A percentile compares a stretch with the other conserved stretches of the same genome.
Conservation (phyloP, 345 rosid genomes). For the Reutealis trisperma region DNA sequence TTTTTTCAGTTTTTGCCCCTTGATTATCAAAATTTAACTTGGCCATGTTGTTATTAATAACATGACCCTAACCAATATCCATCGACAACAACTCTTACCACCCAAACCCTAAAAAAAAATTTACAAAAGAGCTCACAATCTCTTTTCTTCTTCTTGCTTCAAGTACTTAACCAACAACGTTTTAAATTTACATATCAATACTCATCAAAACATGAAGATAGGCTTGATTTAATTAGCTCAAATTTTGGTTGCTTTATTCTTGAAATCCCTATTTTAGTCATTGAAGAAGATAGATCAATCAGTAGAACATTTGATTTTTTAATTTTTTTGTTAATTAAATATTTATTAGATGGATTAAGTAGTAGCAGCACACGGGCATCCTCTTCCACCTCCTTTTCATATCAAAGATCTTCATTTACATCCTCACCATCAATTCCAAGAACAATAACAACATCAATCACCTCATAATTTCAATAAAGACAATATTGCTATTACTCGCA, state of each 20-base stretch:
- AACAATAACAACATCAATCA: slow-evolving; percentile 47
- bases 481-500: no score
- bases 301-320: no score
- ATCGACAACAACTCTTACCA: slow-evolving; percentile 26
- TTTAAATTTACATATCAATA: no score
- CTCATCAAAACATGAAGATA: neutral
- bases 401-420: slow-evolving; percentile 77
- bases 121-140: no score
- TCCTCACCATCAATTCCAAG: slow-evolving; percentile 58
- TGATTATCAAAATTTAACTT: no score
- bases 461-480: no score
- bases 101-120: slow-evolving; percentile 5
- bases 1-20: no score
- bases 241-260: slow-evolving; percentile 27
- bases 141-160: no score
- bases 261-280: slow-evolving; percentile 11
- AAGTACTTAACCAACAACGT: no score
- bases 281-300: no score
- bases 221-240: slow-evolving; percentile 25
- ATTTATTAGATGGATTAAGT: slow-evolving; percentile 82
- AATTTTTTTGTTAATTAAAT: no score
- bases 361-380: slow-evolving; percentile 63
- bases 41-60: no score
- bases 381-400: slow-evolving; percentile 90
- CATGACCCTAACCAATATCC: slow-evolving; percentile 70